Evolutionary conservation across 1,284 basidiomycete genomes (phyloP).

Genomic region (Cutaneotrichosporon cavernicola): DNA sequence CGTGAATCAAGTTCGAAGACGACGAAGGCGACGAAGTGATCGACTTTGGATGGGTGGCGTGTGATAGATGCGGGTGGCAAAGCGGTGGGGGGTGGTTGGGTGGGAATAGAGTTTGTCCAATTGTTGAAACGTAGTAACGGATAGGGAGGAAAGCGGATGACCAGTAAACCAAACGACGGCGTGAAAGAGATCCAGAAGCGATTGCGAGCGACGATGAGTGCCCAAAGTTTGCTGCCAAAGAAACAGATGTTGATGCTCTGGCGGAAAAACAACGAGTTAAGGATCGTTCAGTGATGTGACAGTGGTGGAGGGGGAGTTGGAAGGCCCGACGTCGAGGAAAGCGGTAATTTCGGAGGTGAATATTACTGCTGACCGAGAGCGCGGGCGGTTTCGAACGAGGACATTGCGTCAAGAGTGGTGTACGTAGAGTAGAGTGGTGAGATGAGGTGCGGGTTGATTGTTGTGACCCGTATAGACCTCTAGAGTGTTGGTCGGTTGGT

Average conservation of each 20-base stretch:
- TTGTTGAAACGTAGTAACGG: slow-evolving; percentile 9
- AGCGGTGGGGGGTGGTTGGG: background rate
- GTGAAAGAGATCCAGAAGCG: background rate
- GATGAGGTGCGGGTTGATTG: background rate
- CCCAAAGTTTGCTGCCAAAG: background rate
- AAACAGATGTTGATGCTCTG: background rate
- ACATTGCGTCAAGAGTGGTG: slow-evolving; percentile 11
- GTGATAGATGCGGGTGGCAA: background rate
- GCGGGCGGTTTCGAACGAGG: background rate
- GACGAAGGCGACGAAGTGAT: background rate
- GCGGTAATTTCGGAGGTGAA: background rate
- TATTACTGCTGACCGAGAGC: slow-evolving; percentile 10
- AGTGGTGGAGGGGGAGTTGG: background rate
- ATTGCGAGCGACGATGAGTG: background rate
- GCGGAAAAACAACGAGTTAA: background rate
- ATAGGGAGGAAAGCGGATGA: slow-evolving; percentile 9
- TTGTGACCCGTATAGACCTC: background rate
- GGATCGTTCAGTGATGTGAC: background rate
- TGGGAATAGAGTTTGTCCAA: background rate
- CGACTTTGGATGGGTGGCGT: slow-evolving; percentile 1
- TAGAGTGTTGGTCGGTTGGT: background rate
- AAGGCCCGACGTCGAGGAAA: slow-evolving; percentile 7
- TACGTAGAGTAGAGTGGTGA: background rate
- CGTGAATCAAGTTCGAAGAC: background rate
- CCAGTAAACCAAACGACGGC: slow-evolving; percentile 7